Conservation (phyloP, 225 moss, liverwort and hornwort species). For the Marchantia polymorpha region DNA sequence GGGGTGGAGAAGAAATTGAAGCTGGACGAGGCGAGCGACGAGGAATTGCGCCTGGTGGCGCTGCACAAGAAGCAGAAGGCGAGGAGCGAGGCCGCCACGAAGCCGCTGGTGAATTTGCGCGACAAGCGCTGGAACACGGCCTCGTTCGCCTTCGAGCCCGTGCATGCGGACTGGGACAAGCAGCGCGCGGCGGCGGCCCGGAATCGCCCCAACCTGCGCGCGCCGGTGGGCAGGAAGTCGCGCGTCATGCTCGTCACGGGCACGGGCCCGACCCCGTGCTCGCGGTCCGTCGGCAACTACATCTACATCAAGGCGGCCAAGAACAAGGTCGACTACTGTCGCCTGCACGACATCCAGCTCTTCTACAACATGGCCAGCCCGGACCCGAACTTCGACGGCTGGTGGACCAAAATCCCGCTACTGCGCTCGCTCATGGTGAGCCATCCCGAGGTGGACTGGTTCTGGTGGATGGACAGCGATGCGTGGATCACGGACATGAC, state of each 20-base stretch:
- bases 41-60: not conserved
- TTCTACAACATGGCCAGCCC: constrained; percentile 66
- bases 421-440: constrained; percentile 70
- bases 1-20: not conserved
- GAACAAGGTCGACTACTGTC: constrained; percentile 68
- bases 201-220: constrained; percentile 42
- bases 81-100: not conserved
- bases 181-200: constrained; percentile 53
- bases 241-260: constrained; percentile 66
- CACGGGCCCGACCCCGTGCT: constrained; percentile 41
- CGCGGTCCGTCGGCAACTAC: constrained; percentile 46
- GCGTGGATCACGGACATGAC: constrained; percentile 76
- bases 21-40: not conserved
- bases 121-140: not conserved
- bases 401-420: constrained; percentile 72
- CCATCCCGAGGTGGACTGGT: constrained; percentile 74
- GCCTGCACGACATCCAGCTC: constrained; percentile 57
- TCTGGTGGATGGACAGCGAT: constrained; percentile 87
- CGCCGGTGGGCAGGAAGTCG: constrained; percentile 32
- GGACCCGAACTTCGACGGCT: constrained; percentile 56
- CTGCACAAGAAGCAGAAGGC: not conserved
- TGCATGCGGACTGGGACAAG: constrained; percentile 49
- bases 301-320: constrained; percentile 56
- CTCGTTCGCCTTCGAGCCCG: not conserved
- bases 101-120: not conserved